These are phyloP conservation scores for Serendipita sp. DNA, from an alignment of 1,284 basidiomycete species.

Conservation along the genomic window DNA sequence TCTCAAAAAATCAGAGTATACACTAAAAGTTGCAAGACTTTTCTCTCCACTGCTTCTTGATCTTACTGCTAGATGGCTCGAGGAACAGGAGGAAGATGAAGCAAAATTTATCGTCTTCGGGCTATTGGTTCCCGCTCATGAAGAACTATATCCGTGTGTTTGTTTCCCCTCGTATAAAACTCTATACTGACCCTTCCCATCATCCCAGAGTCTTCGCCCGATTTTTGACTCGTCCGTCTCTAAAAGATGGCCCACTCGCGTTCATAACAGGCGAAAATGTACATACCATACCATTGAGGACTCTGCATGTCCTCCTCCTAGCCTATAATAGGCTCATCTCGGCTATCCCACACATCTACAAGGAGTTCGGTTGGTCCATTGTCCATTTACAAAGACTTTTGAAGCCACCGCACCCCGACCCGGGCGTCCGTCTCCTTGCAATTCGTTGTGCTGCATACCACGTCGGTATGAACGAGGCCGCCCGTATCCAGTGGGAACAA, in stretches of 20 bases:
- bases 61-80: conserved; percentile 56
- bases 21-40: conserved; percentile 36
- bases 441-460: conserved; percentile 66
- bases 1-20: conserved; percentile 37
- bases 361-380: conserved; percentile 49
- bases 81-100: conserved; percentile 32
- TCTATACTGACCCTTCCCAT: background rate
- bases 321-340: conserved; percentile 68
- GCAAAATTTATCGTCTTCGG: conserved; percentile 46
- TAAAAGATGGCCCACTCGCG: conserved; percentile 41
- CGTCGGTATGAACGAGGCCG: conserved; percentile 60
- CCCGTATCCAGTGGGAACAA: conserved; percentile 50
- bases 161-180: conserved; percentile 4
- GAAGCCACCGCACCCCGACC: conserved; percentile 42
- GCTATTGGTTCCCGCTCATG: conserved; percentile 49
- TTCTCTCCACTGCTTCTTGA: conserved; percentile 60
- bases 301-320: conserved; percentile 55
- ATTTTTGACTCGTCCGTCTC: conserved; percentile 32
- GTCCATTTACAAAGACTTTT: conserved; percentile 44
- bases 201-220: conserved; percentile 33
- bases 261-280: conserved; percentile 23
- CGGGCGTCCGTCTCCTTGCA: conserved; percentile 52
- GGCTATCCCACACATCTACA: conserved; percentile 54
- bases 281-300: conserved; percentile 25
- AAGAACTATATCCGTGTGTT: conserved; percentile 63